Conservation (phyloP, 371 early-diverging fungal genomes). For the Mortierella sp. region DNA sequence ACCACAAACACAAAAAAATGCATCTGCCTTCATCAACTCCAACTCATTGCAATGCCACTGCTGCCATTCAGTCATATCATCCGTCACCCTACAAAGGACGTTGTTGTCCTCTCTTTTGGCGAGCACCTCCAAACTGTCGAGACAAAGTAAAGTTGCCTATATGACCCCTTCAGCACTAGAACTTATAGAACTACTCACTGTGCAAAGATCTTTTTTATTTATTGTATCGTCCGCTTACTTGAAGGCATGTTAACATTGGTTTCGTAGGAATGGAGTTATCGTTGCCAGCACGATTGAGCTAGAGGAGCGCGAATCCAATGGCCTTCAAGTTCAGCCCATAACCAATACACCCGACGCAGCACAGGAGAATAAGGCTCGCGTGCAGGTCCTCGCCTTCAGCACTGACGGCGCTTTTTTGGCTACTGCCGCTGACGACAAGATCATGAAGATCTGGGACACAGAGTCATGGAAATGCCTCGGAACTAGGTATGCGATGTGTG, state of each 20-base stretch:
- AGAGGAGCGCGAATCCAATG: constrained; percentile 46
- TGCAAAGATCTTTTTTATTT: too few species aligned
- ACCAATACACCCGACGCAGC: constrained; percentile 56
- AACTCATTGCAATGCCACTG: constrained; percentile 37
- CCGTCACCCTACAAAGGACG: constrained; percentile 65
- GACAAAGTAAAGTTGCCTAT: constrained; percentile 61
- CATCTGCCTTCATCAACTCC: neutral
- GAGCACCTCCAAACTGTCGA: constrained; percentile 68
- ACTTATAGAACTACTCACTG: neutral
- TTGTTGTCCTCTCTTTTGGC: constrained; percentile 72
- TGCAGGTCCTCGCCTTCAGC: constrained; percentile 70
- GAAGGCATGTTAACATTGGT: neutral
- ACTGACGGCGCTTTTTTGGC: constrained; percentile 72
- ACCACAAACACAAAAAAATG: constrained; percentile 1
- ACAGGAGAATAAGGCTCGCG: constrained; percentile 60
- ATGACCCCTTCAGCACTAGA: constrained; percentile 8
- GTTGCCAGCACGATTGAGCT: constrained; percentile 45
- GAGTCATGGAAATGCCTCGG: constrained; percentile 67
- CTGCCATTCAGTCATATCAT: constrained; percentile 67
- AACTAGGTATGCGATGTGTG: constrained; percentile 58
- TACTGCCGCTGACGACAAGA: constrained; percentile 80
- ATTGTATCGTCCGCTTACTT: neutral
- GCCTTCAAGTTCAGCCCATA: constrained; percentile 43
- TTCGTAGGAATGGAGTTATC: constrained; percentile 60
- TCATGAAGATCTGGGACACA: constrained; percentile 77